Conservation (phyloP, 768 basidiomycete species). For the Boletus edulis region DNA sequence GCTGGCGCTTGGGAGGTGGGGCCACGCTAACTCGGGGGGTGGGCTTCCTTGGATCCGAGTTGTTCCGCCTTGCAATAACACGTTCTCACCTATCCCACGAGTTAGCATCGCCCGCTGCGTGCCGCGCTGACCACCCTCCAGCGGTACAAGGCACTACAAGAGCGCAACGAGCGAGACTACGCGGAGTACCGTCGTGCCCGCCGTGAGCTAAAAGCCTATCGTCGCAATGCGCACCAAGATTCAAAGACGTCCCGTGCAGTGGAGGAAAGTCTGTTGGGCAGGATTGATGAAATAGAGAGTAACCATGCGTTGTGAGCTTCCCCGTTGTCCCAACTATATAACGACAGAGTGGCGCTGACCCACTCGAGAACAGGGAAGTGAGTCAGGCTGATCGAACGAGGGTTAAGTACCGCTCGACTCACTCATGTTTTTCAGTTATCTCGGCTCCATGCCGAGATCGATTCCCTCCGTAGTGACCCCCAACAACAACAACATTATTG, state of each 20-base stretch:
- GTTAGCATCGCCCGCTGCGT: constrained; percentile 34
- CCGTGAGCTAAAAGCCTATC: constrained; percentile 29
- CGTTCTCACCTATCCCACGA: constrained; percentile 22
- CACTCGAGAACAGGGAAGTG: constrained; percentile 25
- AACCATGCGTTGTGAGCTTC: constrained; percentile 26
- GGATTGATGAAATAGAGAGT: constrained; percentile 33
- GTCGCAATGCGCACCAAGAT: constrained; percentile 31
- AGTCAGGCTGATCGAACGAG: constrained; percentile 15
- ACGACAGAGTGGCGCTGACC: constrained; percentile 10
- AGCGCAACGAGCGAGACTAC: constrained; percentile 31
- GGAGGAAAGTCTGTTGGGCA: constrained; percentile 34
- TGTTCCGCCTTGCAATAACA: constrained; percentile 15
- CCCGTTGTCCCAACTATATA: constrained; percentile 2
- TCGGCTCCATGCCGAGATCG: constrained; percentile 35
- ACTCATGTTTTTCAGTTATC: constrained; percentile 28
- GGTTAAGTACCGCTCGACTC: constrained; percentile 13
- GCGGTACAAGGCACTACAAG: constrained; percentile 38
- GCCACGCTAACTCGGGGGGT: neutral
- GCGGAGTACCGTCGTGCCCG: constrained; percentile 32
- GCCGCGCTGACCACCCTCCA: constrained; percentile 34
- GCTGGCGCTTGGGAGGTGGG: neutral
- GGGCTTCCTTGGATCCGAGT: constrained; percentile 16
- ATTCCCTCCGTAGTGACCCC: constrained; percentile 33
- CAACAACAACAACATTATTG: constrained; percentile 23
- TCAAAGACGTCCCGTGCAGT: constrained; percentile 35